Evolutionary conservation across 495 filamentous ascomycete genomes (phyloP).

Genomic region (Tetracladium setigerum): DNA sequence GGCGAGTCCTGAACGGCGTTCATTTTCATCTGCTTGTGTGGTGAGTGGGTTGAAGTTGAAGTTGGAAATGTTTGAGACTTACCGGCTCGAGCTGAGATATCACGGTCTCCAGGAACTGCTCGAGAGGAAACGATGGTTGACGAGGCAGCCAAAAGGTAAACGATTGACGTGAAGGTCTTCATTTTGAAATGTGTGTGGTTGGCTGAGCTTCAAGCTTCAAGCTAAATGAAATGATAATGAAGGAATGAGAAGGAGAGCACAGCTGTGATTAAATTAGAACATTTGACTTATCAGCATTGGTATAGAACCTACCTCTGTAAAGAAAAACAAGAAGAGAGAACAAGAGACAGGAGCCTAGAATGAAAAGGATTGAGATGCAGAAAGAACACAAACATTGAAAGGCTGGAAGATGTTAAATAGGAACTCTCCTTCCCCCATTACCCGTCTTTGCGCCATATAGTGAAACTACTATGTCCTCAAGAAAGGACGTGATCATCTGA

Average conservation of each 20-base stretch:
- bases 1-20: too few relatives aligned
- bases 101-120: constrained; percentile 13
- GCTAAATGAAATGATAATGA: constrained; percentile 18
- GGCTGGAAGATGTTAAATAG: too few relatives aligned
- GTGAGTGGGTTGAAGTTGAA: too few relatives aligned
- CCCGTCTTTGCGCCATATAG: too few relatives aligned
- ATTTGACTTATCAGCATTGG: constrained; percentile 4
- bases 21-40: too few relatives aligned
- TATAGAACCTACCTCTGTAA: constrained; percentile 24
- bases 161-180: constrained; percentile 32
- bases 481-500: too few relatives aligned
- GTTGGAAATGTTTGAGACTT: too few relatives aligned
- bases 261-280: constrained; percentile 23
- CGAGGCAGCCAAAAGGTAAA: constrained; percentile 27
- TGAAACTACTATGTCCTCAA: too few relatives aligned
- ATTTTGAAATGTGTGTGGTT: constrained; percentile 26
- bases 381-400: too few relatives aligned
- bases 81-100: constrained; percentile 11
- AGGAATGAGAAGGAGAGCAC: constrained; percentile 31
- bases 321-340: constrained; percentile 26
- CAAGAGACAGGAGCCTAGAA: constrained; percentile 14
- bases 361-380: constrained; percentile 16
- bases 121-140: constrained; percentile 25
- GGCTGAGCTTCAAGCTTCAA: constrained; percentile 21
- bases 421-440: too few relatives aligned